A percentile compares a stretch with the other conserved stretches of the same genome.
These are phyloP conservation scores for Auricularia cornea DNA, from an alignment of 768 basidiomycete genomes.

Conservation along the genomic window DNA sequence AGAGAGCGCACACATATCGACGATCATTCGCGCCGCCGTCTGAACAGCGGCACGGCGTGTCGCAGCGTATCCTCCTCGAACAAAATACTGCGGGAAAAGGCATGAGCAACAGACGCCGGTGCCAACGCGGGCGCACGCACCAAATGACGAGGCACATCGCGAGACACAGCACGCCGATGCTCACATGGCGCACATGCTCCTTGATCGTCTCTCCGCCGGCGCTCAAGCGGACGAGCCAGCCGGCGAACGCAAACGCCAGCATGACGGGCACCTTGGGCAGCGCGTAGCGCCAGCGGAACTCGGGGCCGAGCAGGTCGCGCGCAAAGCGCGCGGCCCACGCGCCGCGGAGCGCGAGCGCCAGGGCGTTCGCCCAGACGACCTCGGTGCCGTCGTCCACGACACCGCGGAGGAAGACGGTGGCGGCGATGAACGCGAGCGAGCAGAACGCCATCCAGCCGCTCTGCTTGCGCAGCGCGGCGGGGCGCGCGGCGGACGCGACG, in stretches of 20 bases:
- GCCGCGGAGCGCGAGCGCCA: conserved; percentile 56
- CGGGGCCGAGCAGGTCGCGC: conserved; percentile 36
- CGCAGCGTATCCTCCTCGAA: neutral
- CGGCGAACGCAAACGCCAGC: conserved; percentile 3
- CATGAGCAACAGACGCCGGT: neutral
- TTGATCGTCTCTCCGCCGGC: neutral
- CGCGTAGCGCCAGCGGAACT: conserved; percentile 14
- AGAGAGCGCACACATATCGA: too few species aligned
- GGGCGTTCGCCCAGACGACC: conserved; percentile 69
- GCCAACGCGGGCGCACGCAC: neutral
- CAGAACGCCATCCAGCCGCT: conserved; percentile 77
- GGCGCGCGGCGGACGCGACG: conserved; percentile 66
- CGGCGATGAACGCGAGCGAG: conserved; percentile 56
- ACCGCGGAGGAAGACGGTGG: conserved; percentile 39
- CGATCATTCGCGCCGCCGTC: neutral
- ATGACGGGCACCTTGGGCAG: neutral
- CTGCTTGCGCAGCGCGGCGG: conserved; percentile 59
- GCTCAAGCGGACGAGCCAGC: neutral
- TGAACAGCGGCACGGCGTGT: neutral
- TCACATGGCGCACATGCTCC: conserved; percentile 3
- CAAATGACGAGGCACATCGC: conserved; percentile 3
- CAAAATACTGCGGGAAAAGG: neutral
- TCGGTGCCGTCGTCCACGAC: conserved; percentile 47
- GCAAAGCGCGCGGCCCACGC: conserved; percentile 47
- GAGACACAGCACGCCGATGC: conserved; percentile 3